phyloP scores from a whole-genome alignment of 2,329 filamentous ascomycete genomes.

The Lasiodiplodia sp. region DNA sequence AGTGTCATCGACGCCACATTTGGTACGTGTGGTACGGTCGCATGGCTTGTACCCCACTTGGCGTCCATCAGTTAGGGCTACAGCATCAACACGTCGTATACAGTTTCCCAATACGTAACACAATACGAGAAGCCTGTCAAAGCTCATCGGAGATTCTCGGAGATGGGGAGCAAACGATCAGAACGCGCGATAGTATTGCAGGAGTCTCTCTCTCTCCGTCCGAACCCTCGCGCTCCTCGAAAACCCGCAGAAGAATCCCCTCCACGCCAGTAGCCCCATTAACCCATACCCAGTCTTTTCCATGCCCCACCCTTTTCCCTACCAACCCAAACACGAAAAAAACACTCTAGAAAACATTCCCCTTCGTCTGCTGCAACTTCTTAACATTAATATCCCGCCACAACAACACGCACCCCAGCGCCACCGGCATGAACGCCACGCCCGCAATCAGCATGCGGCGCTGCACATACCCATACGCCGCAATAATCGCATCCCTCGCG shows the following conservation, averaged over 20 bases:
- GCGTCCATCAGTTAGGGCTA: not conserved
- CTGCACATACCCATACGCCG: conserved; percentile 47
- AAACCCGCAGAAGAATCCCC: too few species aligned
- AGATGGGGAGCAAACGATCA: not conserved
- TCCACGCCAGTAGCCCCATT: not conserved
- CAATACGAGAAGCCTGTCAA: too few species aligned
- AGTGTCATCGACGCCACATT: too few species aligned
- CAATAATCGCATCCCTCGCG: conserved; percentile 50
- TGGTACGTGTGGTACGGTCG: too few species aligned
- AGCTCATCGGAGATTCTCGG: not conserved
- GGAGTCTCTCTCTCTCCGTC: not conserved
- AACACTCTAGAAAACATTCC: conserved; percentile 39
- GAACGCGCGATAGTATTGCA: not conserved
- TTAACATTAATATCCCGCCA: conserved; percentile 47
- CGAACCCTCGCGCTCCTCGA: too few species aligned
- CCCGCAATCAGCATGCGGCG: conserved; percentile 51
- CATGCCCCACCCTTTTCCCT: too few species aligned
- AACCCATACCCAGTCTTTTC: too few species aligned
- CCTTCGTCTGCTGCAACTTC: conserved; percentile 45
- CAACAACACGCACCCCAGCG: conserved; percentile 38
- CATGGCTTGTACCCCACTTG: too few species aligned
- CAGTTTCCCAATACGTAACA: too few species aligned
- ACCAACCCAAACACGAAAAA: not conserved
- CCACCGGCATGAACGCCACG: conserved; percentile 40
- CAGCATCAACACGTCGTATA: not conserved